A percentile compares a stretch with the other conserved stretches of the same genome.
Evolutionary conservation across 2,329 filamentous ascomycete genomes (phyloP).

Genomic region (Madurella mycetomatis): DNA sequence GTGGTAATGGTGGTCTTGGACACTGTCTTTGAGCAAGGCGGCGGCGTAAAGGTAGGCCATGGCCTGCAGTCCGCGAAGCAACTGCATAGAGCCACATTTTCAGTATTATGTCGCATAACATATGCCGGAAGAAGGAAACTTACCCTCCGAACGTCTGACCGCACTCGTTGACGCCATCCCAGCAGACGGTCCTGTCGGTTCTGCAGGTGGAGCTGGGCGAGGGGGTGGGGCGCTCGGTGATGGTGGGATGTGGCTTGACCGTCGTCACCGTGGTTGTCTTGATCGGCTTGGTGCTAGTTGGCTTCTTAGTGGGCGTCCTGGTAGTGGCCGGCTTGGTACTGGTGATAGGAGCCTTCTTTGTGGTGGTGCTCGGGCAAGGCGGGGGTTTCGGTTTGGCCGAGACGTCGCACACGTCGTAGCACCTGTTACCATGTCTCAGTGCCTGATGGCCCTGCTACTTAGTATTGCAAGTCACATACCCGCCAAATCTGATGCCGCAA

Average conservation of each 20-base stretch:
- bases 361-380: slow-evolving; percentile 12
- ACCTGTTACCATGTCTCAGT: slow-evolving; percentile 10
- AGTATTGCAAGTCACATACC: slow-evolving; percentile 9
- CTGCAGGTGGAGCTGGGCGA: not conserved
- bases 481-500: slow-evolving; percentile 21
- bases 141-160: slow-evolving; percentile 23
- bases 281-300: not conserved
- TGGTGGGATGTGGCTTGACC: not conserved
- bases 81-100: not conserved
- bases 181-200: slow-evolving; percentile 3
- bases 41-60: slow-evolving; percentile 19
- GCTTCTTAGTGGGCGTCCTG: slow-evolving; percentile 3
- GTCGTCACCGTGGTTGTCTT: not conserved
- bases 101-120: not conserved
- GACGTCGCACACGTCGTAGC: slow-evolving; percentile 16
- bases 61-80: slow-evolving; percentile 23
- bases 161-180: slow-evolving; percentile 21
- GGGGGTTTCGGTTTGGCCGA: slow-evolving; percentile 15
- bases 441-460: not conserved
- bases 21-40: slow-evolving; percentile 12
- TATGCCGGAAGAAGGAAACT: not conserved
- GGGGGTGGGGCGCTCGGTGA: not conserved
- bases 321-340: not conserved
- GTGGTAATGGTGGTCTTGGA: not conserved
- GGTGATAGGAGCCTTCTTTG: not conserved